These are phyloP conservation scores for Cladosporium oxysporum DNA, from an alignment of 2,329 filamentous ascomycete species.

Conservation along the genomic window DNA sequence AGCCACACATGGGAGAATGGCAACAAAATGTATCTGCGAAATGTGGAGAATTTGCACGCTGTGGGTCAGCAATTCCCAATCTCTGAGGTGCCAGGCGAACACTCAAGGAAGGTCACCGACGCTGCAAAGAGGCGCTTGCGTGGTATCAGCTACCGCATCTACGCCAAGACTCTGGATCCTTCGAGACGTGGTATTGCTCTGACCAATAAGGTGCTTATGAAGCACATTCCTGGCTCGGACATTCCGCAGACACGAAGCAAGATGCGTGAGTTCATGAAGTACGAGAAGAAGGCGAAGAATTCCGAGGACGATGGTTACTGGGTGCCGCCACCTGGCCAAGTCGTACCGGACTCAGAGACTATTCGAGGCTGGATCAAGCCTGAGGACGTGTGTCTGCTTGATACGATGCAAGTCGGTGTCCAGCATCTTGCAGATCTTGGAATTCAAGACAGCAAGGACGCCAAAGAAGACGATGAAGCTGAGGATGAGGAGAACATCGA, in stretches of 20 bases:
- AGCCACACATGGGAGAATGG: slow-evolving; percentile 78
- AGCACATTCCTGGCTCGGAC: slow-evolving; percentile 87
- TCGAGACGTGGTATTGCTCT: slow-evolving; percentile 78
- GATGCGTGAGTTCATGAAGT: slow-evolving; percentile 92
- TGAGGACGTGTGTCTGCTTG: slow-evolving; percentile 90
- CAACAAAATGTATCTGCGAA: slow-evolving; percentile 78
- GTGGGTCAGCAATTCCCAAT: slow-evolving; percentile 93
- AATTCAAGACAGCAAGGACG: slow-evolving; percentile 65
- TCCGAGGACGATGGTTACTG: slow-evolving; percentile 73
- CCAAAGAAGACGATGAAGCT: slow-evolving; percentile 65
- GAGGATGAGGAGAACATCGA: slow-evolving; percentile 72
- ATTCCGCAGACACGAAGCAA: slow-evolving; percentile 96
- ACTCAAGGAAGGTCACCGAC: slow-evolving; percentile 92
- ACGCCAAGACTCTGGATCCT: slow-evolving; percentile 70
- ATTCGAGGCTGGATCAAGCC: slow-evolving; percentile 89
- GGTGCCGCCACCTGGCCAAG: slow-evolving; percentile 72
- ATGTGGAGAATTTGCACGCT: slow-evolving; percentile 85
- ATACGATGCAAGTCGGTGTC: slow-evolving; percentile 94
- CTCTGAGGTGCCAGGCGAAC: slow-evolving; percentile 87
- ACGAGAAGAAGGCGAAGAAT: slow-evolving; percentile 86
- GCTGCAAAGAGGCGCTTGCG: slow-evolving; percentile 96
- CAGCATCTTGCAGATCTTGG: slow-evolving; percentile 90
- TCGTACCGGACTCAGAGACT: slow-evolving; percentile 74
- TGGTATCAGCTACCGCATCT: slow-evolving; percentile 90
- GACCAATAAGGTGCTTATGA: slow-evolving; percentile 61